Conservation (phyloP, 257 asterid genomes). For the Rhazya stricta region DNA sequence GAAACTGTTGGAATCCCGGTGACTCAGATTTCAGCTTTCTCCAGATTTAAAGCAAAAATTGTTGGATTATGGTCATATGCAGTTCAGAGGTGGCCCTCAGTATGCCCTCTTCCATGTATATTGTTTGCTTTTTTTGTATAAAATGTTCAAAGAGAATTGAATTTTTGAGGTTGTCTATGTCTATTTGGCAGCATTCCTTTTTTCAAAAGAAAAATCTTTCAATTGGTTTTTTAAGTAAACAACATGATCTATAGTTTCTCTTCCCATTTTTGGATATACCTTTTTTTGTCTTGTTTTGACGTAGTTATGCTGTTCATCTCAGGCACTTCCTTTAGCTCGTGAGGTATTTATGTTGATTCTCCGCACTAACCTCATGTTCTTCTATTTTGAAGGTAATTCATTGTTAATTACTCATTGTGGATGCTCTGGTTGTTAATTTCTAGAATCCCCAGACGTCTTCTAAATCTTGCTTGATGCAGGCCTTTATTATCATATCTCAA, state of each 20-base stretch:
- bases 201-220: no score
- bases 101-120: slow-evolving; percentile 48
- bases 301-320: not conserved
- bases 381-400: slow-evolving; percentile 86
- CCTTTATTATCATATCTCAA: slow-evolving; percentile 83
- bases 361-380: slow-evolving; percentile 93
- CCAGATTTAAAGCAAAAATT: slow-evolving; percentile 65
- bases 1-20: slow-evolving; percentile 35
- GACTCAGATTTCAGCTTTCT: slow-evolving; percentile 44
- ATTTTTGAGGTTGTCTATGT: not conserved
- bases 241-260: no score
- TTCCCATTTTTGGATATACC: not conserved
- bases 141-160: not conserved
- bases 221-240: no score
- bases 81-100: slow-evolving; percentile 93
- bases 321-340: slow-evolving; percentile 79
- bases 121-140: slow-evolving; percentile 2
- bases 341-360: slow-evolving; percentile 72
- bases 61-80: slow-evolving; percentile 50
- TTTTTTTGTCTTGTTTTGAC: slow-evolving; percentile 15
- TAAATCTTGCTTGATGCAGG: slow-evolving; percentile 45
- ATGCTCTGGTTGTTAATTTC: slow-evolving; percentile 8
- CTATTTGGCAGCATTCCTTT: no score
- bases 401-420: slow-evolving; percentile 15
- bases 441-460: slow-evolving; percentile 2